Base-by-base conservation (phyloP, 768 basidiomycete genomes). In the Macrolepiota albuminosa region DNA sequence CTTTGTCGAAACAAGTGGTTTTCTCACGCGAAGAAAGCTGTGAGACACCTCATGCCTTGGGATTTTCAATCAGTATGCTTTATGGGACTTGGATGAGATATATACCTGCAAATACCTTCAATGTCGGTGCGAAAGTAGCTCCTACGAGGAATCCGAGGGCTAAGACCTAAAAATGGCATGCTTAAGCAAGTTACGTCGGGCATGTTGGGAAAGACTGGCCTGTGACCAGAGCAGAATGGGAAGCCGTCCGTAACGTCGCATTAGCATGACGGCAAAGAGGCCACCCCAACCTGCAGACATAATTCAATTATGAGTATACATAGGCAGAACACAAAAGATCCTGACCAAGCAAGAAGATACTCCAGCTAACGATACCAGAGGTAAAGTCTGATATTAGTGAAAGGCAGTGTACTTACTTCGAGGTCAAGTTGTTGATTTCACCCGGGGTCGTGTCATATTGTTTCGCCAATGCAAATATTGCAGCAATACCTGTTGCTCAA, bases 141-240 rank as follows among this genome's bases (percentile, higher is more conserved):
- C 84, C 84, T n/a, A 83, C 70, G 14, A 83, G 71, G 73, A 85
- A 88, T 1, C 77, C 82, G 13, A 86, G 67, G 0, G 84, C 80
- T 26, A 87, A 68, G 13, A 88, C 63, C 82, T 85, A 56, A 16
- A 29, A 36, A 51, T 16, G 26, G 2, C 45, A 42, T n/a, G 34
- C 48, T 21, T 52, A 26, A 64, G 24, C 29, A 14, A 29, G 48
- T 4, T 5, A 29, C n/a, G 33, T 16, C 9, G 7, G n/a, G 33
- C 14, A 31, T 6, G 54, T 21, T 33, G 11, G 2, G 36, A 31
- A 39, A 39, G 36, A 61, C 74, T 26, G 57, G 83, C 83, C 72
- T 88, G 87, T 0, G 85, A 84, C 87, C 87, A 90, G 72, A 88
- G 88, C 39, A 90, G 69, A 13, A 88, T 73, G 0, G 87, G 86